Percentiles rank a stretch among this genome's conserved stretches.
Evolutionary conservation across 2,329 filamentous ascomycete species (phyloP).

Genomic region (Knoxdaviesia capensis): DNA sequence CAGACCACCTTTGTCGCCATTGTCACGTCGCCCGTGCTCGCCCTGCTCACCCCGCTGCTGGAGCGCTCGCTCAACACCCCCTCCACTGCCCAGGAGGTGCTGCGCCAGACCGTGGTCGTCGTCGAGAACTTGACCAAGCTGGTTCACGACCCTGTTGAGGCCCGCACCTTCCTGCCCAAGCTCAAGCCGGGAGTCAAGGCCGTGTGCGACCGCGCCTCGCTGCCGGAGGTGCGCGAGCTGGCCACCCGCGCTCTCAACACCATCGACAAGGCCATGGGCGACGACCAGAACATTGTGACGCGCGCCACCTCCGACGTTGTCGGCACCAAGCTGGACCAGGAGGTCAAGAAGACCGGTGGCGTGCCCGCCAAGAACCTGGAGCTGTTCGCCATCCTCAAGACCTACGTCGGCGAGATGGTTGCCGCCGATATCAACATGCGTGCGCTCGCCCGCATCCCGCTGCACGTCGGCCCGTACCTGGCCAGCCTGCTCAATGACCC

Average conservation of each 20-base stretch:
- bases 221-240: slow-evolving; percentile 86
- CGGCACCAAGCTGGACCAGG: slow-evolving; percentile 49
- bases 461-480: slow-evolving; percentile 55
- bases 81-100: slow-evolving; percentile 75
- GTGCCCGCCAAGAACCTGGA: slow-evolving; percentile 36
- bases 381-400: slow-evolving; percentile 28
- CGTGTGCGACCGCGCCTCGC: slow-evolving; percentile 70
- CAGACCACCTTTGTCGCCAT: slow-evolving; percentile 97
- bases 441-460: slow-evolving; percentile 50
- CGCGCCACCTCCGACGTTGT: slow-evolving; percentile 56
- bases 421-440: slow-evolving; percentile 76
- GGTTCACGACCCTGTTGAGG: slow-evolving; percentile 87
- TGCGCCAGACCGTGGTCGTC: slow-evolving; percentile 89
- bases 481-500: slow-evolving; percentile 44
- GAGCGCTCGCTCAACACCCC: slow-evolving; percentile 89
- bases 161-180: slow-evolving; percentile 85
- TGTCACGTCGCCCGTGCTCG: slow-evolving; percentile 87
- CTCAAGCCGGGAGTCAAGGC: slow-evolving; percentile 82
- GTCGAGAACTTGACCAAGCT: slow-evolving; percentile 97
- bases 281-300: slow-evolving; percentile 43
- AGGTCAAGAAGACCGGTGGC: slow-evolving; percentile 51
- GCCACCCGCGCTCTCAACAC: slow-evolving; percentile 64
- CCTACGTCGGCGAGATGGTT: slow-evolving; percentile 70
- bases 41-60: slow-evolving; percentile 80
- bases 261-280: slow-evolving; percentile 84